These are phyloP conservation scores for Debaryomyces subglobosus DNA, from an alignment of 1,139 yeast genomes.

Conservation along the genomic window DNA sequence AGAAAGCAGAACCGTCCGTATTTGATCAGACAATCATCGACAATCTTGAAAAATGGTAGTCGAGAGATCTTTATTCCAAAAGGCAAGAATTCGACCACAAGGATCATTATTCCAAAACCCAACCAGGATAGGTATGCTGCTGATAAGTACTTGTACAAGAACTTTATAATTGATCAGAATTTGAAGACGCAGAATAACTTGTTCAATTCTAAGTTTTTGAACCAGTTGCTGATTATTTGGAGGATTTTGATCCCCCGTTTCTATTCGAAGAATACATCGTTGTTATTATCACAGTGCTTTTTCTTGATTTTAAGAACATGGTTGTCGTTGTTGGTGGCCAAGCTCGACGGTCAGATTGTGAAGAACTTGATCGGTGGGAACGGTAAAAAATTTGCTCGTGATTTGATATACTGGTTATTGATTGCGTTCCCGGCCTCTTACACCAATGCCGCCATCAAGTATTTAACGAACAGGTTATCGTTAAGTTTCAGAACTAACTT, in stretches of 20 bases:
- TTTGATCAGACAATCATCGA: constrained; percentile 47
- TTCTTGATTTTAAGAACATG: constrained; percentile 84
- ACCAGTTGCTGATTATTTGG: constrained; percentile 79
- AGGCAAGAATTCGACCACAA: constrained; percentile 41
- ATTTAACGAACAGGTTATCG: constrained; percentile 74
- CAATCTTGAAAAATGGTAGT: constrained; percentile 54
- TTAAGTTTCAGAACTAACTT: constrained; percentile 84
- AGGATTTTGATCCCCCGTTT: constrained; percentile 77
- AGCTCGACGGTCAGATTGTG: constrained; percentile 89
- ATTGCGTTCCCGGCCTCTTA: constrained; percentile 94
- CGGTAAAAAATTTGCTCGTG: constrained; percentile 74
- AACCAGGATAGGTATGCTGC: constrained; percentile 66
- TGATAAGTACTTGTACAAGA: constrained; percentile 64
- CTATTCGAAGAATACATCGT: constrained; percentile 65
- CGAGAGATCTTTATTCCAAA: constrained; percentile 59
- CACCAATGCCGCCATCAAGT: constrained; percentile 88
- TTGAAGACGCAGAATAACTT: constrained; percentile 38
- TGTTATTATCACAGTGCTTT: constrained; percentile 71
- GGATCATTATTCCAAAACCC: constrained; percentile 62
- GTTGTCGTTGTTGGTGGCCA: constrained; percentile 83
- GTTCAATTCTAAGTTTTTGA: constrained; percentile 68
- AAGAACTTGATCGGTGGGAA: constrained; percentile 85
- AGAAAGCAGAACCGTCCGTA: constrained; percentile 37
- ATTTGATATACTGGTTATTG: constrained; percentile 81
- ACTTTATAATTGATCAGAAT: constrained; percentile 45